Percentiles rank a stretch among this genome's conserved stretches.
These are phyloP conservation scores for Infundibulicybe gibba DNA, from an alignment of 768 basidiomycete genomes.

Conservation along the genomic window DNA sequence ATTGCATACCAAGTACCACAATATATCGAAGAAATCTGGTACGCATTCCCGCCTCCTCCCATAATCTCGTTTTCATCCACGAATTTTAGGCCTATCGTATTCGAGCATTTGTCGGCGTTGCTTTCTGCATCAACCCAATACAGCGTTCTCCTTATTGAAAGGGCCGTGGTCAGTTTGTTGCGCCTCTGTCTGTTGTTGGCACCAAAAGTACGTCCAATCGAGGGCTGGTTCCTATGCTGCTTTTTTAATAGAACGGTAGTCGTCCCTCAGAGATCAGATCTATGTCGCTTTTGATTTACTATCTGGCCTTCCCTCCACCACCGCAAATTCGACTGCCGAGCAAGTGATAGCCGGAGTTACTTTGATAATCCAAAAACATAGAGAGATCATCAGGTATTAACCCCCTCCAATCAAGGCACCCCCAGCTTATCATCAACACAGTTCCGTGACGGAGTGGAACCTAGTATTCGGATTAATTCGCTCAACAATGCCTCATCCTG, in stretches of 20 bases:
- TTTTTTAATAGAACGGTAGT: constrained; percentile 36
- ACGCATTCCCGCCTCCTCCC: constrained; percentile 17
- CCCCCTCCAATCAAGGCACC: neutral
- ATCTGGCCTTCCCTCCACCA: constrained; percentile 67
- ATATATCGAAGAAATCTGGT: constrained; percentile 90
- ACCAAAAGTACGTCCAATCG: constrained; percentile 51
- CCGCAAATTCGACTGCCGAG: constrained; percentile 86
- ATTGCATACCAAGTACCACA: constrained; percentile 74
- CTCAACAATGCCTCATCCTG: constrained; percentile 80
- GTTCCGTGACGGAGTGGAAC: constrained; percentile 95
- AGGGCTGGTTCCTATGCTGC: neutral
- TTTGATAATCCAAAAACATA: constrained; percentile 74
- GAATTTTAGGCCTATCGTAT: constrained; percentile 78
- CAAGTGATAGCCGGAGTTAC: constrained; percentile 85
- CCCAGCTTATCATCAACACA: constrained; percentile 21
- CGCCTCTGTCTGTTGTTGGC: constrained; percentile 82
- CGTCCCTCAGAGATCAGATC: constrained; percentile 85
- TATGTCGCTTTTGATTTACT: constrained; percentile 93
- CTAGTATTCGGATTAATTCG: constrained; percentile 85
- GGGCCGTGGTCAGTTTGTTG: constrained; percentile 87
- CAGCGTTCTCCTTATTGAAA: constrained; percentile 87
- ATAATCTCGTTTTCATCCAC: neutral
- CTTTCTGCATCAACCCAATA: constrained; percentile 76
- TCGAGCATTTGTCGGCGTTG: constrained; percentile 86
- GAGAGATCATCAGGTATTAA: constrained; percentile 61